phyloP scores from a whole-genome alignment of 2,329 filamentous ascomycete species.

The Dactylellina leptospora region DNA sequence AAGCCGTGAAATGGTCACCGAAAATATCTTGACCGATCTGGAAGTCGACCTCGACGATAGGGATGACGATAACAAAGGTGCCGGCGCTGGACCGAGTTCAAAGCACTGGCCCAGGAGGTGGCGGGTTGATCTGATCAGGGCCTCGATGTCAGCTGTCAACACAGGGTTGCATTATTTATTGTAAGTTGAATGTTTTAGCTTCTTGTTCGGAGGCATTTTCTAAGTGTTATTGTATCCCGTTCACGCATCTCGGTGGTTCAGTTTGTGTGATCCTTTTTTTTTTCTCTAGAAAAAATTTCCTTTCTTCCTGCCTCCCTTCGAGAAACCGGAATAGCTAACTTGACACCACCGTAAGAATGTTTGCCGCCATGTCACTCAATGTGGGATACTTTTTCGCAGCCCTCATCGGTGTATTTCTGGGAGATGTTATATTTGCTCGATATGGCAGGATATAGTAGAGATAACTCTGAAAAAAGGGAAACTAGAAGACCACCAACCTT shows the following conservation, averaged over 20 bases:
- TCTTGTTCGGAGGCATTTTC: too few relatives aligned
- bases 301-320: not conserved
- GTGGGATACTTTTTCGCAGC: conserved; percentile 84
- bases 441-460: too few relatives aligned
- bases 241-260: too few relatives aligned
- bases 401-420: conserved; percentile 82
- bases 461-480: too few relatives aligned
- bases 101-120: conserved; percentile 91
- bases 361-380: conserved; percentile 90
- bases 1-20: conserved; percentile 30
- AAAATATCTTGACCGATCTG: conserved; percentile 49
- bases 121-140: conserved; percentile 78
- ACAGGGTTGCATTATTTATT: conserved; percentile 84
- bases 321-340: conserved; percentile 42
- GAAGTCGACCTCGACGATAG: conserved; percentile 33
- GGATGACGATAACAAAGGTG: conserved; percentile 9
- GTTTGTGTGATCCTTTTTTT: too few relatives aligned
- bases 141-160: conserved; percentile 74
- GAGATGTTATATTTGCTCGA: conserved; percentile 80
- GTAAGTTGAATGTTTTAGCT: too few relatives aligned
- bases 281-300: too few relatives aligned
- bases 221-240: too few relatives aligned
- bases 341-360: conserved; percentile 79
- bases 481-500: too few relatives aligned
- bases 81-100: conserved; percentile 66